Conservation (phyloP, 2,329 filamentous ascomycete genomes). For the Chrysoporthe cubensis region DNA sequence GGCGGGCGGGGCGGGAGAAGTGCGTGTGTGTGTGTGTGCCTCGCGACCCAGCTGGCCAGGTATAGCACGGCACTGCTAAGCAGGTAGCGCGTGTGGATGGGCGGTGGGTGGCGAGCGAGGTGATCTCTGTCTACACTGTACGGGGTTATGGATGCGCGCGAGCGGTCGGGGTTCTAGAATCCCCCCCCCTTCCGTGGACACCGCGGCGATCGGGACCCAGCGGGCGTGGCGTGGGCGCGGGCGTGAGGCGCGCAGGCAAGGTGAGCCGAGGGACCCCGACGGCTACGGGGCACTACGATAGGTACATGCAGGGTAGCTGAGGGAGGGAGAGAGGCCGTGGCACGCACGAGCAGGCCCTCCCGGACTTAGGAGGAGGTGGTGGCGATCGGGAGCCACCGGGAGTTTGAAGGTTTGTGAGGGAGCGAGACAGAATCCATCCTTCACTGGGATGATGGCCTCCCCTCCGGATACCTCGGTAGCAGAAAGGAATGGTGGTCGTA, state of each 20-base stretch:
- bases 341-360: no score
- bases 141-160: background rate
- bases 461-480: constrained; percentile 1
- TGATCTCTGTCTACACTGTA: background rate
- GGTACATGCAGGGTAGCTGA: no score
- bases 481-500: background rate
- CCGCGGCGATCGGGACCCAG: background rate
- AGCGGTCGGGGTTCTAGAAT: constrained; percentile 5
- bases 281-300: no score
- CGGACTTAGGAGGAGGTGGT: no score
- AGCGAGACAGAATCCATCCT: no score
- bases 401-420: no score
- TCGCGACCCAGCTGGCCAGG: background rate
- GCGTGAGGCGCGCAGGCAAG: background rate
- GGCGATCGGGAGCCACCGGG: no score
- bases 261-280: constrained; percentile 1
- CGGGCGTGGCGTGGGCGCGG: no score
- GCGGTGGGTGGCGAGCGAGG: background rate
- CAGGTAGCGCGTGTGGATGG: background rate
- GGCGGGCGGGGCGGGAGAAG: constrained; percentile 2
- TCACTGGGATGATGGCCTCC: background rate
- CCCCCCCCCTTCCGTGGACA: background rate
- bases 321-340: no score
- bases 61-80: background rate
- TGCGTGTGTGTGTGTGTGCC: background rate